Conservation (phyloP, 106 monocot genomes). For the Narthecium ossifragum region DNA sequence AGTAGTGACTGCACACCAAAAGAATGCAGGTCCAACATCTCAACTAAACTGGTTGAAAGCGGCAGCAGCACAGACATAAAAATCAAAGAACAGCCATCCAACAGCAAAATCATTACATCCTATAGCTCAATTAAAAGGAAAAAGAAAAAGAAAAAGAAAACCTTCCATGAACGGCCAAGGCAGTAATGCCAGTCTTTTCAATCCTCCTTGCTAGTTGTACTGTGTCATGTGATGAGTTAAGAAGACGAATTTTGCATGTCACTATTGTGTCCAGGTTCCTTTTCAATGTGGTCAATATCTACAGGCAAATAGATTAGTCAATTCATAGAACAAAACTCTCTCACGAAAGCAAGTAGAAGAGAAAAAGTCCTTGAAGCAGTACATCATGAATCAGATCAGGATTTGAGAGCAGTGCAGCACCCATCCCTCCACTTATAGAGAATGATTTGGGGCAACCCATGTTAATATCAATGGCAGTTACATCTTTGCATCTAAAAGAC, state of each 20-base stretch:
- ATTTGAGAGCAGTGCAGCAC: constrained; percentile 96
- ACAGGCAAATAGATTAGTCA: constrained; percentile 9
- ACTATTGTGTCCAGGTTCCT: constrained; percentile 77
- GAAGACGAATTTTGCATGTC: constrained; percentile 92
- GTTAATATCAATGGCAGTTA: constrained; percentile 96
- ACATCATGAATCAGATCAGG: constrained; percentile 99
- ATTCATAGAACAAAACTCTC: too few relatives aligned
- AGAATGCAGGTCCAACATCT: too few relatives aligned
- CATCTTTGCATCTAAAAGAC: constrained; percentile 71
- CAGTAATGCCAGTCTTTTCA: constrained; percentile 89
- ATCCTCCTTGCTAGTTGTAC: constrained; percentile 82
- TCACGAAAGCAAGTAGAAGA: too few relatives aligned
- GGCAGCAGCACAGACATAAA: too few relatives aligned
- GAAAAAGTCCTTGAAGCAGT: too few relatives aligned
- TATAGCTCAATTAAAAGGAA: too few relatives aligned
- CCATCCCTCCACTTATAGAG: constrained; percentile 99
- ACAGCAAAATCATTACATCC: too few relatives aligned
- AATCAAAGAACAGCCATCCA: too few relatives aligned
- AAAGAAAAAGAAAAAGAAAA: constrained; percentile 11
- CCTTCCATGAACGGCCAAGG: constrained; percentile 98
- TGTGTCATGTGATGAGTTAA: constrained; percentile 56
- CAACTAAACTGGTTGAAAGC: too few relatives aligned
- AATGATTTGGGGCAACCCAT: constrained; percentile 97
- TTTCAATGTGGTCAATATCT: constrained; percentile 91
- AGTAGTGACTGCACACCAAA: too few relatives aligned